Base-by-base conservation (phyloP, 1,284 basidiomycete species). In the Boletus semigastroideus region DNA sequence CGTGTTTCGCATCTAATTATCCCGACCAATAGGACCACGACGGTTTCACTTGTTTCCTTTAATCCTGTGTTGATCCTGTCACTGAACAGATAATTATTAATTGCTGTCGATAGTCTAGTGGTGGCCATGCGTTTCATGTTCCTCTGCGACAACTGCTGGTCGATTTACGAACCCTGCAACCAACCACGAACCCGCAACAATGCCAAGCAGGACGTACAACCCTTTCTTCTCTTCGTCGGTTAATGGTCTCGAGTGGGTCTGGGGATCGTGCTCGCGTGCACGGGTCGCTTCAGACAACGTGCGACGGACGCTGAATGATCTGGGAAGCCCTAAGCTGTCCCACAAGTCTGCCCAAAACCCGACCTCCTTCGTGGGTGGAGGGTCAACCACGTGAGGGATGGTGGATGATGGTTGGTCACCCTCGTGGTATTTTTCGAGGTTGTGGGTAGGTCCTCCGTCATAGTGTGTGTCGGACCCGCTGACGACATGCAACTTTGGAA, bases 401-500 rank as follows among this genome's bases (percentile, higher is more conserved):
- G n/a, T 51, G 42, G 45, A 46, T 19, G 30, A 40, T 2, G 48
- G 17, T 5, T 22, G 22, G 10, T 38, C 46, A 12, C 25, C 40
- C 30, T 69, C 66, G 9, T 44, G 51, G 13, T 41, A 48, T 37
- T 58, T 58, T 60, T 82, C 75, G 20, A 85, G 72, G 55, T 78
- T 82, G 62, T 87, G 77, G 1, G 81, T 79, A 17, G 86, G 87
- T 5, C 86, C 86, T 34, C 82, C 86, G 52, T 74, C 80, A 34
- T 72, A 74, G 62, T 86, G 82, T 0, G 85, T 87, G 20, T 76
- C 76, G 5, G 80, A 76, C 8, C 85, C 86, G 14, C 83, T 82
- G 36, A 91, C 80, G 41, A 92, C 83, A 39, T 91, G 72, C 48
- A 94, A 71, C 66, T 87, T 90, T 31, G 90, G 89, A 3, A 62